Evolutionary conservation across 2,329 filamentous ascomycete species (phyloP).

Genomic region (Diaporthe vaccinii): DNA sequence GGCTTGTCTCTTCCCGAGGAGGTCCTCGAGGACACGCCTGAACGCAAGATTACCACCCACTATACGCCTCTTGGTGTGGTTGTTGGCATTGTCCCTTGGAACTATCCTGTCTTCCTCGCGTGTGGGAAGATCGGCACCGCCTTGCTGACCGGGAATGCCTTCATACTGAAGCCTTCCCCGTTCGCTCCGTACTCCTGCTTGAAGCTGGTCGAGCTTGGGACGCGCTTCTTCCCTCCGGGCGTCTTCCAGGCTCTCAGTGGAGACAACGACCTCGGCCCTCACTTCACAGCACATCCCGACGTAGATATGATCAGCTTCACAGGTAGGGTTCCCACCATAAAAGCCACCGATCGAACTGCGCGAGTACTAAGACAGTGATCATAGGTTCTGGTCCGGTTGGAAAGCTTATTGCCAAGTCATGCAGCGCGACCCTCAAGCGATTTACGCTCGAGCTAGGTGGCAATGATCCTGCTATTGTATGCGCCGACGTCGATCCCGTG

Average conservation of each 20-base stretch:
- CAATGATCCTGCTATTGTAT: conserved; percentile 63
- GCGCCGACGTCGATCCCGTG: conserved; percentile 58
- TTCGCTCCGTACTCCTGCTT: conserved; percentile 70
- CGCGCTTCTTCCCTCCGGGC: conserved; percentile 70
- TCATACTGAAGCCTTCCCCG: conserved; percentile 70
- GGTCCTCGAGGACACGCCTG: conserved; percentile 15
- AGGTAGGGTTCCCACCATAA: conserved; percentile 59
- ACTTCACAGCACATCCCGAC: conserved; percentile 70
- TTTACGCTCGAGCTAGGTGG: conserved; percentile 61
- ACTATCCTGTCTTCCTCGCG: conserved; percentile 28
- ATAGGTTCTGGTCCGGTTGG: conserved; percentile 22
- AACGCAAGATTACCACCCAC: background rate
- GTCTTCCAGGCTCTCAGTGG: conserved; percentile 72
- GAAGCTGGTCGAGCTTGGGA: conserved; percentile 71
- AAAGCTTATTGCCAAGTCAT: conserved; percentile 57
- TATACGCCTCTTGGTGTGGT: conserved; percentile 26
- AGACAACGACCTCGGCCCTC: conserved; percentile 70
- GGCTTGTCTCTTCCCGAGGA: conserved; percentile 9
- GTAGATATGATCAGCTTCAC: conserved; percentile 75
- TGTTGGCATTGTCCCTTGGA: conserved; percentile 31
- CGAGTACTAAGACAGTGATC: background rate
- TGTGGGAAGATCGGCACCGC: conserved; percentile 66
- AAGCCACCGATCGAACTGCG: background rate
- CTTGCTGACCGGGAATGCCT: conserved; percentile 67
- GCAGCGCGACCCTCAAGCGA: conserved; percentile 59